Evolutionary conservation across 495 filamentous ascomycete genomes (phyloP), one percentile per base, ranked within the genome.

Genomic region (Barbatosphaeria neglecta): DNA sequence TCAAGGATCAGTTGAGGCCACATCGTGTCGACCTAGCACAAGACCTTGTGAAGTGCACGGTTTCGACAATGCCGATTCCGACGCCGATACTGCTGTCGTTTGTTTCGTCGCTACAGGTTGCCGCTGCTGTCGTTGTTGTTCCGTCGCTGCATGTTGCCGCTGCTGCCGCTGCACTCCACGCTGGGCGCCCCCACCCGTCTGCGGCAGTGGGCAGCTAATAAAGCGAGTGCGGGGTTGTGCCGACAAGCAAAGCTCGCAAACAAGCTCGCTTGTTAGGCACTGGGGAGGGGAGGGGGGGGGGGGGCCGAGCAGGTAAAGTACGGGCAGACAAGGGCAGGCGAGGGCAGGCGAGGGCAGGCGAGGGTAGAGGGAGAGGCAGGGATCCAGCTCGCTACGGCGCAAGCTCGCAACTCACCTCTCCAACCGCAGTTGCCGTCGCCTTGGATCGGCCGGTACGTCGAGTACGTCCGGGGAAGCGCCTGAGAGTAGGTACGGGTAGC

Each of bases 381-480:
- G 6, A 16, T 11, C 33, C 33, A 37, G 15, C 13, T 6, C 33
- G 39, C 20, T 20, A 8, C 6, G 20, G 59, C 52, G 25, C 43
- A 47, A 31, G 22, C 13, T 22, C 38, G 17, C 20, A n/a, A 68
- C 63, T 61, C 77, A 95, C 90, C 92, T 82, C 92, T 77, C 90
- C 92, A 98, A 52, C 92, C 92, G 68, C 92, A 98, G 58, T 93
- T 90, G 31, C 92, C 92, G 67, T 98, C 92, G 18, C 92, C 90
- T 60, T 81, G 82, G 65, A 95, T 81, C 4, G 82, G 83, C 37
- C 92, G 86, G 55, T 86, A 92, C 55, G 88, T 81, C 15, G 87
- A 86, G 60, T 93, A 95, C 50, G 84, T 90, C 46, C 82, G 70
- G 1, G 86, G 83, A 41, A 98, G 73, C 23, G 81, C 76, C 90